Conservation (phyloP, 768 basidiomycete species). For the Russula lepida region DNA sequence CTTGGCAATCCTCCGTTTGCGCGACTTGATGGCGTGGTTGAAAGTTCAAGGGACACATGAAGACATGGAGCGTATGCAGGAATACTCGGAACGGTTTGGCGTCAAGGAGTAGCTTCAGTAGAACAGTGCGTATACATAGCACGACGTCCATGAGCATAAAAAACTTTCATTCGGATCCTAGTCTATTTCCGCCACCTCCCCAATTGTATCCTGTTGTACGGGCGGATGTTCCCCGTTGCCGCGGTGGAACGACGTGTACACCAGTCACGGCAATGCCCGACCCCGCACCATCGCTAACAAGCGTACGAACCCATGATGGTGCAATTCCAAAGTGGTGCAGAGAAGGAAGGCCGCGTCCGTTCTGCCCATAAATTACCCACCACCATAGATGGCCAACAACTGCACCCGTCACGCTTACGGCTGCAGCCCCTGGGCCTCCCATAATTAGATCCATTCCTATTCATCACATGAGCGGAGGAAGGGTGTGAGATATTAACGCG, state of each 20-base stretch:
- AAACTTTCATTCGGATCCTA: slow-evolving; percentile 30
- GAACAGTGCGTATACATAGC: neutral
- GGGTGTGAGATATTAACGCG: neutral
- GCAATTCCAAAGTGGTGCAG: slow-evolving; percentile 35
- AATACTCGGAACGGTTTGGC: slow-evolving; percentile 70
- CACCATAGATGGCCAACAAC: slow-evolving; percentile 78
- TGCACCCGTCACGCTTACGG: slow-evolving; percentile 54
- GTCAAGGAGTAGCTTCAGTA: slow-evolving; percentile 34
- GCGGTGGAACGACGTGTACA: slow-evolving; percentile 52
- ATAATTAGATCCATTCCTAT: slow-evolving; percentile 53
- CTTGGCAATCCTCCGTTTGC: slow-evolving; percentile 73
- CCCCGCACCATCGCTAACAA: slow-evolving; percentile 27
- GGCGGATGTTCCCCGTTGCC: slow-evolving; percentile 26
- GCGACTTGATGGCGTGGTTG: slow-evolving; percentile 79
- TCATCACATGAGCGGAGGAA: neutral
- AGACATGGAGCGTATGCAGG: slow-evolving; percentile 63
- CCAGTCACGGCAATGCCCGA: slow-evolving; percentile 34
- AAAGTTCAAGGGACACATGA: slow-evolving; percentile 55
- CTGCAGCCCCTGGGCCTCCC: slow-evolving; percentile 49
- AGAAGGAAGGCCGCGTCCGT: slow-evolving; percentile 54
- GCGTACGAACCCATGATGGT: slow-evolving; percentile 17
- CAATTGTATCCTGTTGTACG: slow-evolving; percentile 36
- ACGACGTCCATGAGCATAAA: neutral
- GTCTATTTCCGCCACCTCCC: slow-evolving; percentile 43
- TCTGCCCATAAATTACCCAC: slow-evolving; percentile 53